phyloP scores from a whole-genome alignment of 257 asterid species.

The Gentiana dahurica region DNA sequence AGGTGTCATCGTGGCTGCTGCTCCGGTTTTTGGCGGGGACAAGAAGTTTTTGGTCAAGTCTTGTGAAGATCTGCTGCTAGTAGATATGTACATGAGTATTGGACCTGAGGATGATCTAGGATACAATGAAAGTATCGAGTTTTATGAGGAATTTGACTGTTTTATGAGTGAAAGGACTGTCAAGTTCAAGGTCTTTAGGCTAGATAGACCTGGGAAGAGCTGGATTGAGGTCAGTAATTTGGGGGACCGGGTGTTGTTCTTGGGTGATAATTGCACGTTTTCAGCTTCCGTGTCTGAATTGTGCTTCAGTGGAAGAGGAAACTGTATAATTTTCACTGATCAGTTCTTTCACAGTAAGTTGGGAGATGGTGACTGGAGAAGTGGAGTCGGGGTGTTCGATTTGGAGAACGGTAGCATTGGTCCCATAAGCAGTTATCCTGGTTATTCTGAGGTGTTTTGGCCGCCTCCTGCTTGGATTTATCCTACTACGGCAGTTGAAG shows the following conservation, averaged over 20 bases:
- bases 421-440: conserved; percentile 28
- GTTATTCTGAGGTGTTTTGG: conserved; percentile 65
- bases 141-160: conserved; percentile 62
- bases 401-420: conserved; percentile 63
- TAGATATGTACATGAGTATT: conserved; percentile 54
- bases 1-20: conserved; percentile 29
- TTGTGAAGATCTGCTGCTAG: conserved; percentile 52
- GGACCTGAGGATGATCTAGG: conserved; percentile 59
- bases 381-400: conserved; percentile 55
- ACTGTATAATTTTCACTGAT: conserved; percentile 58
- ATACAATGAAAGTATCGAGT: conserved; percentile 45
- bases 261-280: conserved; percentile 75
- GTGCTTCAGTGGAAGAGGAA: conserved; percentile 35
- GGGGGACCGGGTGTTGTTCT: conserved; percentile 60
- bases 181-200: conserved; percentile 63
- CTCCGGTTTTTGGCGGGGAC: conserved; percentile 57
- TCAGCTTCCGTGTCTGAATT: conserved; percentile 44
- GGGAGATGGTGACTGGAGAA: conserved; percentile 43
- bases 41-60: conserved; percentile 72
- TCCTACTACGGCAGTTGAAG: conserved; percentile 40
- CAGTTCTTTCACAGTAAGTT: conserved; percentile 35
- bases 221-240: conserved; percentile 57
- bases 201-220: conserved; percentile 34
- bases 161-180: conserved; percentile 59
- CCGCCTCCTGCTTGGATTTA: conserved; percentile 79